Evolutionary conservation across 2,329 filamentous ascomycete genomes (phyloP).

Genomic region (Nemania diffusa): DNA sequence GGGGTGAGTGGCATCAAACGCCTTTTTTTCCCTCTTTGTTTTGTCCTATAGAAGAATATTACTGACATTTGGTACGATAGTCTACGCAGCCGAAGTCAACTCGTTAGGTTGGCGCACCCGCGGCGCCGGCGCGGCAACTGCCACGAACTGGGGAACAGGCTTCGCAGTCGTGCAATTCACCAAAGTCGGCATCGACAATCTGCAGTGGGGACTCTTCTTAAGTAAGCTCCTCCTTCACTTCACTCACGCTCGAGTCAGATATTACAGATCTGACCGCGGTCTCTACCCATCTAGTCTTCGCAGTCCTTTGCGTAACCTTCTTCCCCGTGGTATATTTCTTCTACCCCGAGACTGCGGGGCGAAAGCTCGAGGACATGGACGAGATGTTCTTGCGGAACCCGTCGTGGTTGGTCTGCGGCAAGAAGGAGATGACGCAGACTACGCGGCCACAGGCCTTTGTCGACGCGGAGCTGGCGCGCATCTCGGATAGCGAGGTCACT

Average conservation of each 20-base stretch:
- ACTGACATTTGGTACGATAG: slow-evolving; percentile 30
- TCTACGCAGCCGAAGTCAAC: slow-evolving; percentile 57
- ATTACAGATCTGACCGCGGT: slow-evolving; percentile 4
- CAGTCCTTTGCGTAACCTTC: slow-evolving; percentile 41
- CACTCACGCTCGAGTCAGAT: not conserved
- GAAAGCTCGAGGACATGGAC: slow-evolving; percentile 65
- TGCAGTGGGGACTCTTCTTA: slow-evolving; percentile 57
- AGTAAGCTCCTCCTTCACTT: slow-evolving; percentile 44
- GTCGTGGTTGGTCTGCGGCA: slow-evolving; percentile 49
- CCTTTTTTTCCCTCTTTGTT: no score
- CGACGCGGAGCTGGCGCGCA: slow-evolving; percentile 49
- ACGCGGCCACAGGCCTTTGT: slow-evolving; percentile 50
- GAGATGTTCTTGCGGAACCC: slow-evolving; percentile 52
- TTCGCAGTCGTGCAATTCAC: slow-evolving; percentile 59
- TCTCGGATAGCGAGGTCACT: slow-evolving; percentile 28
- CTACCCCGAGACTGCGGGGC: slow-evolving; percentile 57
- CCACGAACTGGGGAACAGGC: slow-evolving; percentile 57
- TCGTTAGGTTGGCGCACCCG: slow-evolving; percentile 55
- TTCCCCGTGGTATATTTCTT: slow-evolving; percentile 57
- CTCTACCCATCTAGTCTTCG: slow-evolving; percentile 41
- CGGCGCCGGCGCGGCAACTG: slow-evolving; percentile 57
- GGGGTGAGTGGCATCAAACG: slow-evolving; percentile 39
- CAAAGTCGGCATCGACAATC: slow-evolving; percentile 54
- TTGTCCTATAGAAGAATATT: not conserved
- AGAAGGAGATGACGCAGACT: slow-evolving; percentile 50